Evolutionary conservation across 352 stramenopile species (phyloP).

Genomic region (Globisporangium nodosum): DNA sequence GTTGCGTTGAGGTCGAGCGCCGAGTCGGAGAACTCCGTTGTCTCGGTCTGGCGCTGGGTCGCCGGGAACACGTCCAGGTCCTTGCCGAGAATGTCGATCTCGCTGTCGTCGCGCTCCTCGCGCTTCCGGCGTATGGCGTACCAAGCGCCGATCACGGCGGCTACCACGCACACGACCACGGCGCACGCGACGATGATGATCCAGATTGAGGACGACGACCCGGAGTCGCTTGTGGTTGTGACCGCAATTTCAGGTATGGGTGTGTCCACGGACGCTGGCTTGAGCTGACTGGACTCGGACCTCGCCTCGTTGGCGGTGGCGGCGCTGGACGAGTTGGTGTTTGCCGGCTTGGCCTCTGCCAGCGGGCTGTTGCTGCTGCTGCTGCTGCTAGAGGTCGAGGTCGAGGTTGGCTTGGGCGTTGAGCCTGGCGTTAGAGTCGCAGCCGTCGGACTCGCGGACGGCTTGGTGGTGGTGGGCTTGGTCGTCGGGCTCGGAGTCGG

Average conservation of each 20-base stretch:
- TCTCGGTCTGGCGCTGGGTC: background rate
- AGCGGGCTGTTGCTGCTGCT: background rate
- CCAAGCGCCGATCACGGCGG: slow-evolving; percentile 4
- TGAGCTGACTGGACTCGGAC: slow-evolving; percentile 1
- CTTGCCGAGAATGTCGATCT: background rate
- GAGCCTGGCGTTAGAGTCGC: too few species aligned
- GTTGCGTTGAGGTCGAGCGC: slow-evolving; percentile 5
- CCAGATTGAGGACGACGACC: slow-evolving; percentile 6
- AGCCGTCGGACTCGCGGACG: background rate
- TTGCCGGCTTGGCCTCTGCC: background rate
- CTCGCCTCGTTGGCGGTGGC: background rate
- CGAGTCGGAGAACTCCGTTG: slow-evolving; percentile 9
- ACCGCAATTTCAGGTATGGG: background rate
- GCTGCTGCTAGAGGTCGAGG: background rate
- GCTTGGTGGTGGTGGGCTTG: background rate
- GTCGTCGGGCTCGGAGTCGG: background rate
- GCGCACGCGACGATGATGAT: slow-evolving; percentile 6
- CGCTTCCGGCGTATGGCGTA: slow-evolving; percentile 1
- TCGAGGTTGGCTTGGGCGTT: background rate
- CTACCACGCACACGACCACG: slow-evolving; percentile 7
- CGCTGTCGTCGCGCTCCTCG: background rate
- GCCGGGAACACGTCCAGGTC: background rate
- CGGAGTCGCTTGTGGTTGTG: background rate
- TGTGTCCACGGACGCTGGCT: slow-evolving; percentile 2
- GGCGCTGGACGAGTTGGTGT: background rate